Evolutionary conservation across 257 asterid species (phyloP).

Genomic region (Oldenlandia corymbosa): DNA sequence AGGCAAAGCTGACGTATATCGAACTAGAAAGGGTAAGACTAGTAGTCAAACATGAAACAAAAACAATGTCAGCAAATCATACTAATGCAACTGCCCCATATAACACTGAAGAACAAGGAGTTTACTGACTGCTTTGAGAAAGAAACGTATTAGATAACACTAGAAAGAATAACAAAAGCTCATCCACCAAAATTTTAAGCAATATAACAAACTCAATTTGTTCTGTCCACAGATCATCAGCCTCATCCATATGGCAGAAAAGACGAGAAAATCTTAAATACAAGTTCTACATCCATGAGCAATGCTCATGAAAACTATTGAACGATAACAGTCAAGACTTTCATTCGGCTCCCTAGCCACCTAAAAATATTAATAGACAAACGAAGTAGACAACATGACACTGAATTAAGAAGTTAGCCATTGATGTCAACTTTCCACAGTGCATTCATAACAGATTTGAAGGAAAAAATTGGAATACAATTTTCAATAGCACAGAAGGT

Average conservation of each 20-base stretch:
- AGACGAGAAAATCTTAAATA: neutral
- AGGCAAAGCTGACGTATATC: neutral
- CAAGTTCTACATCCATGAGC: neutral
- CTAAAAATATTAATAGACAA: neutral
- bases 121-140: no score
- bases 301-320: neutral
- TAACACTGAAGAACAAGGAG: neutral
- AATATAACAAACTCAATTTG: neutral
- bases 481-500: neutral
- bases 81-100: neutral
- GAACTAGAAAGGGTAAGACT: neutral
- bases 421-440: neutral
- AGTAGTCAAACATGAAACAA: neutral
- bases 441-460: neutral
- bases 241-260: neutral
- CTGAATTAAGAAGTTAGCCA: no score
- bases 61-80: neutral
- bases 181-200: neutral
- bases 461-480: neutral
- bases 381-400: no score
- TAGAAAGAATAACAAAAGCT: neutral
- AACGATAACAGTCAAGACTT: neutral
- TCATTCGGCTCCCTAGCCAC: neutral
- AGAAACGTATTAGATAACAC: neutral
- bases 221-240: neutral